Evolutionary conservation across 805 yeast species (phyloP), one percentile per base, ranked within the genome.

Genomic region (Saturnispora zaruensis): DNA sequence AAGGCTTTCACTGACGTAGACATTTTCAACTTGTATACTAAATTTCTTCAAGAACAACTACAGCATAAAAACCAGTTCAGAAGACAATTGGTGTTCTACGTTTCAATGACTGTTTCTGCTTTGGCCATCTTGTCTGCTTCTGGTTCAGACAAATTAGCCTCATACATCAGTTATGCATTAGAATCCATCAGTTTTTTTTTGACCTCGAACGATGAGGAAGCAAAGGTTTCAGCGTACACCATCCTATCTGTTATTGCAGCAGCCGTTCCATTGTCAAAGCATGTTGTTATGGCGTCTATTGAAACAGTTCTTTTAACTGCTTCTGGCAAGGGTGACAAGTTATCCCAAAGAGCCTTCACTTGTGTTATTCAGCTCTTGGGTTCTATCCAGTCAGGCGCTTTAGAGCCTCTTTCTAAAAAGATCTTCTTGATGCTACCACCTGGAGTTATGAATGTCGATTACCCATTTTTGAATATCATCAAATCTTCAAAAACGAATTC

Each of bases 181-280:
- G 84, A 81, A 59, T 68, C 75, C 1, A 69, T 81, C 14, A 86
- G 84, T 18, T 70, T 72, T 50, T 66, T 85, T 37, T 66, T 84
- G 53, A 66, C 68, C 2, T 69, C 79, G 6, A 51, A 66, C 11
- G 67, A 66, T 49, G 66, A 71, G 7, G 95, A 87, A 59, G 74
- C 82, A 46, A 93, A 86, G 63, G 75, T 87, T 52, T 83, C 96
- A 18, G 88, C 91, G 2, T 91, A 87, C 64, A 85, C 96, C 44
- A 72, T 89, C 13, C 63, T 91, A 23, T 78, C 91, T 0, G 96
- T 91, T 2, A 69, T 90, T 46, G 77, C 84, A 5, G 74, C 91
- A 3, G 83, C 91, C 43, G 74, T 82, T 45, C 84, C 87, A 6
- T 72, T 93, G 38, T 71, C 78, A 6, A 71, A 66, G 55, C 73